Percentiles rank a stretch among this genome's conserved stretches.
Conservation (phyloP, 2,329 filamentous ascomycete genomes). For the Aspergillus vadensis region DNA sequence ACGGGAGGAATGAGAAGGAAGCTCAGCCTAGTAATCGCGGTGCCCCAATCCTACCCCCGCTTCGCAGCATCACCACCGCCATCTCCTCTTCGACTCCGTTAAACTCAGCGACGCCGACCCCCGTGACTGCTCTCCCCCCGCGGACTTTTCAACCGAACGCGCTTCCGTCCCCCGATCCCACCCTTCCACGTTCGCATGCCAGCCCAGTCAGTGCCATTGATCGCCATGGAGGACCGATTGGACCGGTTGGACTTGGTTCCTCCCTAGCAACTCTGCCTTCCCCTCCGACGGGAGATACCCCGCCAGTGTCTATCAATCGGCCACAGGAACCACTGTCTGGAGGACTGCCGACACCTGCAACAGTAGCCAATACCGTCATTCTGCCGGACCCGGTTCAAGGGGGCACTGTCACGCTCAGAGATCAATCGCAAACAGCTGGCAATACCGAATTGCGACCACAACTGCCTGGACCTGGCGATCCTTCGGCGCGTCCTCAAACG, state of each 20-base stretch:
- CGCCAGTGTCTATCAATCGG: not conserved
- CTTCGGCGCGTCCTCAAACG: not conserved
- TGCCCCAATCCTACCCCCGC: conserved; percentile 6
- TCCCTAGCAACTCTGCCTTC: conserved; percentile 52
- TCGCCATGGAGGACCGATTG: conserved; percentile 12
- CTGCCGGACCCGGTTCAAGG: not conserved
- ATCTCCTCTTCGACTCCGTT: not conserved
- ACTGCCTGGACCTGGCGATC: not conserved
- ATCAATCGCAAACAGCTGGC: not conserved
- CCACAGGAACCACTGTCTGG: not conserved
- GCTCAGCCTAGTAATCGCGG: not conserved
- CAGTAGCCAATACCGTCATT: not conserved
- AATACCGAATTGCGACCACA: not conserved
- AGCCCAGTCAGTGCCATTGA: conserved; percentile 28
- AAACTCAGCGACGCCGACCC: conserved; percentile 9
- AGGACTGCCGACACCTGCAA: not conserved
- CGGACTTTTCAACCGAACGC: conserved; percentile 14
- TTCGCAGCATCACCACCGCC: conserved; percentile 17
- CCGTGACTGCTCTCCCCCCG: not conserved
- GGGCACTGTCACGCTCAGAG: not conserved
- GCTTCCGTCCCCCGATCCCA: conserved; percentile 35
- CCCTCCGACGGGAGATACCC: conserved; percentile 45
- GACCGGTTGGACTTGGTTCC: conserved; percentile 29
- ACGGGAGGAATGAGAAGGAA: conserved; percentile 15
- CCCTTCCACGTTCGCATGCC: conserved; percentile 26